Conservation (phyloP, 163 green algal genomes). For the Scenedesmus sp. region DNA sequence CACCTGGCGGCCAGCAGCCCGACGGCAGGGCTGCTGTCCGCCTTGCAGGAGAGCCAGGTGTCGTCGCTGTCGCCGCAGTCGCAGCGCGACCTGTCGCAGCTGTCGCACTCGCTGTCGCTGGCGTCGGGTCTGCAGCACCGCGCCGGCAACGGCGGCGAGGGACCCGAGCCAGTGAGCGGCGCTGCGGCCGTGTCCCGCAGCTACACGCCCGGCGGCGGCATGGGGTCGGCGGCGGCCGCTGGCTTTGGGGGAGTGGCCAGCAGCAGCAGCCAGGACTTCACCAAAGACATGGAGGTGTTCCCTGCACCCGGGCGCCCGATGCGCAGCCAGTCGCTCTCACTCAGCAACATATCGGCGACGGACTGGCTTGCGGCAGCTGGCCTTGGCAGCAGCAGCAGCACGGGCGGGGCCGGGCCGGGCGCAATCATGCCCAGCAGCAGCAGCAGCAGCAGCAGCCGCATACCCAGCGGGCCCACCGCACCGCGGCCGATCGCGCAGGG, state of each 20-base stretch:
- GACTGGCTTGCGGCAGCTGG: not conserved
- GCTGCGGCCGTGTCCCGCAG: not conserved
- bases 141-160: not conserved
- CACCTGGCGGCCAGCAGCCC: not conserved
- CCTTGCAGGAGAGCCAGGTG: not conserved
- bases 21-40: not conserved
- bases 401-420: not conserved
- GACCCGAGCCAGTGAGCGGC: not conserved
- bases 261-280: conserved; percentile 49
- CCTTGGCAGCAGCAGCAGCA: conserved; percentile 28
- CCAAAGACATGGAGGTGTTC: conserved; percentile 31
- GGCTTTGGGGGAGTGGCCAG: not conserved
- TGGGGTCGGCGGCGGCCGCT: not conserved
- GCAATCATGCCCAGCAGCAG: not conserved
- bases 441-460: conserved; percentile 13
- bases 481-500: conserved; percentile 27
- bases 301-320: not conserved
- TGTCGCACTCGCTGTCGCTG: not conserved
- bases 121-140: not conserved
- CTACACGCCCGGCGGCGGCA: not conserved
- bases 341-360: not conserved
- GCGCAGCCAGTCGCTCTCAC: conserved; percentile 30
- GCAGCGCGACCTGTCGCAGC: not conserved
- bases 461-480: conserved; percentile 7
- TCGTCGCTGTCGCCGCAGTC: not conserved